Conservation (phyloP, 495 filamentous ascomycete species). For the Haplographium delicatum region DNA sequence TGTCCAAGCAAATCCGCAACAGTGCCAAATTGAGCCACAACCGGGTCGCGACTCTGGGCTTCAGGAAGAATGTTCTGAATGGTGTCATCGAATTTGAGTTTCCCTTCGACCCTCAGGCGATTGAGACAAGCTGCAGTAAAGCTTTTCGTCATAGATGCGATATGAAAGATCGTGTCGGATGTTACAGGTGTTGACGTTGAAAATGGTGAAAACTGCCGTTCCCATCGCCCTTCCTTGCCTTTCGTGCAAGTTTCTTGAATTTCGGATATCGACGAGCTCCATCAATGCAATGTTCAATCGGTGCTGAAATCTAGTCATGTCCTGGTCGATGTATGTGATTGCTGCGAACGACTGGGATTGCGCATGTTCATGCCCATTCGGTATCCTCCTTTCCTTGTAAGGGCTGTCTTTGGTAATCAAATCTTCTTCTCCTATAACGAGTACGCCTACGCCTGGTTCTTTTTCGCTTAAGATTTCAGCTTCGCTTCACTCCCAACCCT, state of each 20-base stretch:
- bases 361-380: background rate
- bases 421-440: background rate
- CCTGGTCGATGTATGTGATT: background rate
- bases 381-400: background rate
- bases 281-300: conserved; percentile 1
- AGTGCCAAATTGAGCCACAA: too few relatives aligned
- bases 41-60: too few relatives aligned
- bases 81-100: too few relatives aligned
- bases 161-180: too few relatives aligned
- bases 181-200: background rate
- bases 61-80: too few relatives aligned
- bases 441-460: too few relatives aligned
- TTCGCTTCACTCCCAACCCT: background rate
- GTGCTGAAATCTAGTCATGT: background rate
- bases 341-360: background rate
- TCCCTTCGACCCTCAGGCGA: too few relatives aligned
- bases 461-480: background rate
- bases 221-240: background rate
- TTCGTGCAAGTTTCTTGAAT: conserved; percentile 1
- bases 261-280: conserved; percentile 1
- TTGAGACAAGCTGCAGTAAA: too few relatives aligned
- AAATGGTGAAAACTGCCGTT: background rate
- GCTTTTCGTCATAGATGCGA: too few relatives aligned
- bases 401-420: background rate
- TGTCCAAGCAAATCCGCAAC: too few relatives aligned